Percentiles rank a stretch among this genome's conserved stretches.
These are phyloP conservation scores for Sungouiella thailandica DNA, from an alignment of 805 yeast species.

Conservation along the genomic window DNA sequence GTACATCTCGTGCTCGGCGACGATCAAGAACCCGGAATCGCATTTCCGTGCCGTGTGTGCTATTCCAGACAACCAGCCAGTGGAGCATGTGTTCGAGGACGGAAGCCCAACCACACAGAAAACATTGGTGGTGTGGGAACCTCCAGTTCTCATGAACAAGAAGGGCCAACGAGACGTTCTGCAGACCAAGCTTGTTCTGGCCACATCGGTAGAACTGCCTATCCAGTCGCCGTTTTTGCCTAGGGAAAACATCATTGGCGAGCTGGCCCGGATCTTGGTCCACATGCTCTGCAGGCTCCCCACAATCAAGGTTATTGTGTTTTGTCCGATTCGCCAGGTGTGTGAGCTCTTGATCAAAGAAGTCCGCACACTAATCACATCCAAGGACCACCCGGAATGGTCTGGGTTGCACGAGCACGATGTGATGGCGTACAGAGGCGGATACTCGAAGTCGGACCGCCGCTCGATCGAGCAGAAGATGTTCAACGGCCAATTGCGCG, in stretches of 20 bases:
- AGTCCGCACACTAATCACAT: slow-evolving; percentile 52
- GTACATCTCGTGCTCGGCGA: slow-evolving; percentile 92
- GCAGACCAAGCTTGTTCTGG: slow-evolving; percentile 3
- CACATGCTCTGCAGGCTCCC: slow-evolving; percentile 49
- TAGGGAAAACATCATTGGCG: slow-evolving; percentile 65
- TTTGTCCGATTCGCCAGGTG: slow-evolving; percentile 79
- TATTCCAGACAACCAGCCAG: slow-evolving; percentile 36
- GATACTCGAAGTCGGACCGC: slow-evolving; percentile 82
- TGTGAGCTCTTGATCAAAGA: slow-evolving; percentile 89
- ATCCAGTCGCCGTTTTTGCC: slow-evolving; percentile 22
- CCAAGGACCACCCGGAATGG: slow-evolving; percentile 28
- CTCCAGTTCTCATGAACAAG: slow-evolving; percentile 60
- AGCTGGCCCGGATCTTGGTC: slow-evolving; percentile 70
- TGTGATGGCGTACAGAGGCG: slow-evolving; percentile 93
- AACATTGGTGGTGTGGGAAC: slow-evolving; percentile 77
- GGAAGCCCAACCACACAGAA: slow-evolving; percentile 87
- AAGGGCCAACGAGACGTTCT: slow-evolving; percentile 37
- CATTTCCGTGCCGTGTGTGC: slow-evolving; percentile 80
- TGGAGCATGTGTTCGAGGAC: slow-evolving; percentile 63
- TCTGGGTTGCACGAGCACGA: slow-evolving; percentile 44
- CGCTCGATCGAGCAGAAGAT: slow-evolving; percentile 82
- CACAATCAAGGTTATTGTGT: slow-evolving; percentile 78
- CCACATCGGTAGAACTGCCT: slow-evolving; percentile 7
- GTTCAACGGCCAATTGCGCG: slow-evolving; percentile 82
- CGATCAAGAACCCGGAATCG: slow-evolving; percentile 65